Evolutionary conservation across 176 grass and related monocot genomes (phyloP).

Genomic region (sorghum (Sorghum bicolor)): DNA sequence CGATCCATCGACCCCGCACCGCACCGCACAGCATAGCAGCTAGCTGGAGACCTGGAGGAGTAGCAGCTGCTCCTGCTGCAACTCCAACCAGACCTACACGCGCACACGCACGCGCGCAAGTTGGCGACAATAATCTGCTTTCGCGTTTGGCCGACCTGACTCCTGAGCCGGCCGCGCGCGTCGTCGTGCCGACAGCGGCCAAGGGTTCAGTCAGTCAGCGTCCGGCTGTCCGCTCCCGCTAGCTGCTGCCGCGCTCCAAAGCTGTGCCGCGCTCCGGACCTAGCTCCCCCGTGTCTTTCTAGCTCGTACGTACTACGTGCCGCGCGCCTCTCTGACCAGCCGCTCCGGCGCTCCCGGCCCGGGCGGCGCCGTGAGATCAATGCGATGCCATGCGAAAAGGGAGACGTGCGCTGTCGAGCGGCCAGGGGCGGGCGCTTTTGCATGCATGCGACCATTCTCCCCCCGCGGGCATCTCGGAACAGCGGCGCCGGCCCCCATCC

Average conservation of each 20-base stretch:
- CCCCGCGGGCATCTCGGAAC: constrained; percentile 29
- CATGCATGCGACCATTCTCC: too few relatives aligned
- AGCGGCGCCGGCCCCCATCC: background rate
- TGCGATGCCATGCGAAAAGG: background rate
- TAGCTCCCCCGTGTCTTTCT: background rate
- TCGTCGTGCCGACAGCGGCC: constrained; percentile 19
- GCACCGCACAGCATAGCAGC: background rate
- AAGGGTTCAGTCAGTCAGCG: background rate
- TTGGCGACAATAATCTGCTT: background rate
- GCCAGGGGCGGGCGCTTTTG: background rate
- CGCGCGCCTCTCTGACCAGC: background rate
- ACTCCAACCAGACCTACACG: background rate
- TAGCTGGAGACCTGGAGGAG: too few relatives aligned
- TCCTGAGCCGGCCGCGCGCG: too few relatives aligned
- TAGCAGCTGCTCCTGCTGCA: too few relatives aligned
- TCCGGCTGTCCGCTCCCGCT: background rate
- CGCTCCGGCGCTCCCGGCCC: background rate
- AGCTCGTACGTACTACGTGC: constrained; percentile 5
- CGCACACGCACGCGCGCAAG: background rate
- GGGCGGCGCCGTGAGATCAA: background rate
- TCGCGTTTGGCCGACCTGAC: constrained; percentile 1
- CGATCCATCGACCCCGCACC: background rate
- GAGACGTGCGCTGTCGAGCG: constrained; percentile 12
- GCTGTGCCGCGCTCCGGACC: background rate
- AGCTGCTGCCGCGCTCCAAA: background rate